A percentile compares a stretch with the other conserved stretches of the same genome.
Conservation (phyloP, 768 basidiomycete genomes). For the Pluteus cervinus region DNA sequence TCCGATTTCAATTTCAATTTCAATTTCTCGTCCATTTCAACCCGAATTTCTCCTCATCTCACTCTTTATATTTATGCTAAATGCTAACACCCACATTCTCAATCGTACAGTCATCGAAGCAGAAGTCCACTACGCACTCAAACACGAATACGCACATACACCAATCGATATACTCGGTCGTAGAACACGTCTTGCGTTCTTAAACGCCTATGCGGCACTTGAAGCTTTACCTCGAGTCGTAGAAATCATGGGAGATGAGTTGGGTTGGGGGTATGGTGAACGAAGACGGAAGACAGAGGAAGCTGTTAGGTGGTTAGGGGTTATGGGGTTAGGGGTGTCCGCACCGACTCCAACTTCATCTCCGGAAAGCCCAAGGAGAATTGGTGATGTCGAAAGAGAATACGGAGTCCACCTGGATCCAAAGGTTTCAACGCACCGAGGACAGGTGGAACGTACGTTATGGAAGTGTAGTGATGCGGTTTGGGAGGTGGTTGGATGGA, state of each 20-base stretch:
- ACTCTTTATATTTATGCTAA: too few relatives aligned
- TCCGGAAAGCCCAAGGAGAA: too few relatives aligned
- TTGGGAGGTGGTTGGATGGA: slow-evolving; percentile 9
- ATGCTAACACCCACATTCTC: too few relatives aligned
- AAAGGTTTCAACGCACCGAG: too few relatives aligned
- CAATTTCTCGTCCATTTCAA: too few relatives aligned
- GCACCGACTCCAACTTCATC: too few relatives aligned
- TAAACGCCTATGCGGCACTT: slow-evolving; percentile 83
- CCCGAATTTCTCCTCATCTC: too few relatives aligned
- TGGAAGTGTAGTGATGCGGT: slow-evolving; percentile 7
- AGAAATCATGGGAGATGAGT: slow-evolving; percentile 85
- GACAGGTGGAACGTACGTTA: too few relatives aligned
- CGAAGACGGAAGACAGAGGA: slow-evolving; percentile 51
- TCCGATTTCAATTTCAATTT: too few relatives aligned
- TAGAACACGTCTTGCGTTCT: slow-evolving; percentile 86
- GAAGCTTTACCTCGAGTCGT: slow-evolving; percentile 82
- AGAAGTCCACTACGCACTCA: slow-evolving; percentile 84
- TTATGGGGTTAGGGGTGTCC: slow-evolving; percentile 80
- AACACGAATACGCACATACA: slow-evolving; percentile 89
- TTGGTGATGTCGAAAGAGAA: too few relatives aligned
- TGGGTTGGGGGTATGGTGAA: slow-evolving; percentile 64
- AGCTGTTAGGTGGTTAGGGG: slow-evolving; percentile 63
- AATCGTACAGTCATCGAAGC: slow-evolving; percentile 72
- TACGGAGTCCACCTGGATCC: too few relatives aligned
- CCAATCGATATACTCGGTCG: slow-evolving; percentile 91